Base-by-base conservation (phyloP, 164 flowering plant species). In the Macadamia tetraphylla region DNA sequence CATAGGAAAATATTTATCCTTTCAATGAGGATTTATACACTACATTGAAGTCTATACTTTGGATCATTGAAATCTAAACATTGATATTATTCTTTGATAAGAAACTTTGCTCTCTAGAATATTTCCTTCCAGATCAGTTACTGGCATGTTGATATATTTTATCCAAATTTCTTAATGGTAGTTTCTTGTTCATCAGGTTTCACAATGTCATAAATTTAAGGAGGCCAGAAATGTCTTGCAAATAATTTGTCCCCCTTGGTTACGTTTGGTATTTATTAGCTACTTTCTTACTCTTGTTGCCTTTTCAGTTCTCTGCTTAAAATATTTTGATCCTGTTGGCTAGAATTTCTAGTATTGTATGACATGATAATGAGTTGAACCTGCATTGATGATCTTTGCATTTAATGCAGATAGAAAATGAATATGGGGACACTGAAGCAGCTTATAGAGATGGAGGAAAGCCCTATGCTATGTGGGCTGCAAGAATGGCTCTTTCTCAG, bases 401-500 rank as follows among this genome's bases (percentile, higher is more conserved):
- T 23, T 23, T 53, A n/a, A 58, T 81, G 75, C 86, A 95, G 99
- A 78, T 95, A 71, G 99, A 95, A 79, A 95, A 95, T 79, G 99
- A 95, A 79, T 95, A 95, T 75, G 99, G 99, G 64, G 80, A 75
- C 77, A 78, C 71, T 66, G 97, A 90, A 79, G 35, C 9, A 3
- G 76, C 63, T 51, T 95, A 95, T 84, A 96, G 98, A 71, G 89
- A 84, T 44, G 94, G 86, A 17, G 99, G 88, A n/a, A 92, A 87
- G 76, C 74, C 78, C 73, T 95, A 95, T 83, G 88, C 94, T 62
- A 65, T 74, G 81, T 95, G 99, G 99, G 91, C 99, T 71, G 98
- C 98, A 46, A 68, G 73, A 30, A 95, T 95, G 97, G 98, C 99
- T 42, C 75, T 95, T 81, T 84, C 98, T 70, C 99, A 90, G 74